Base-by-base conservation (phyloP, 371 early-diverging fungal species). In the Mucor velutinosus region DNA sequence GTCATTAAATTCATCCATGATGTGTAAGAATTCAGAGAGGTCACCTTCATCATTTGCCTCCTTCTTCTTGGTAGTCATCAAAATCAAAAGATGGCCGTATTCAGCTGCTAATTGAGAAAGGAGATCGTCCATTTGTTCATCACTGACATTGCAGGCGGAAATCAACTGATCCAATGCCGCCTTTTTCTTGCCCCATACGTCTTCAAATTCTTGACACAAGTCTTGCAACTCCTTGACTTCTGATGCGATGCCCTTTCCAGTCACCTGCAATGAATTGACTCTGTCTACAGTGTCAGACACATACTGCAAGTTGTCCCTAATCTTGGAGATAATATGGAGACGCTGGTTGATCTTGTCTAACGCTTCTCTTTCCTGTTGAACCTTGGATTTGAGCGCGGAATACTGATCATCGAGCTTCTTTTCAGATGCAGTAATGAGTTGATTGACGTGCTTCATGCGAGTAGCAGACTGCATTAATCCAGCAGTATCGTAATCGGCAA, bases 1-100 rank as follows among this genome's bases (percentile, higher is more conserved):
- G 39, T 67, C 57, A 39, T 83, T 76, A 23, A 84, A 70, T 58
- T 73, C 65, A 17, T 76, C 75, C 33, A 80, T 71, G 19, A 80
- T 66, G 5, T 55, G 32, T 39, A 80, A 64, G 37, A 83, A 78
- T 19, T 58, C 71, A 10, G 71, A 67, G 12, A 77, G 62, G 15
- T 76, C 76, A 1, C 69, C 74, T 58, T 82, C 76, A 49, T 76
- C 71, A 12, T 47, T 43, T 0, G 71, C 72, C 63, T 79, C 69
- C 11, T 70, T 68, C 37, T 71, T 74, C 30, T 78, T 81, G 2
- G 61, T 43, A 10, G 66, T 57, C 35, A 85, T 69, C n/a, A 78
- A 17, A 0, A 45, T 11, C 17, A 70, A 57, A 3, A 85, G 61
- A 7, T 73, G 62, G 11, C 47, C 53, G 3, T 75, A 45, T 7